Evolutionary conservation across 805 yeast genomes (phyloP), one percentile per base, ranked within the genome.

Genomic region (Metschnikowia lochheadii): DNA sequence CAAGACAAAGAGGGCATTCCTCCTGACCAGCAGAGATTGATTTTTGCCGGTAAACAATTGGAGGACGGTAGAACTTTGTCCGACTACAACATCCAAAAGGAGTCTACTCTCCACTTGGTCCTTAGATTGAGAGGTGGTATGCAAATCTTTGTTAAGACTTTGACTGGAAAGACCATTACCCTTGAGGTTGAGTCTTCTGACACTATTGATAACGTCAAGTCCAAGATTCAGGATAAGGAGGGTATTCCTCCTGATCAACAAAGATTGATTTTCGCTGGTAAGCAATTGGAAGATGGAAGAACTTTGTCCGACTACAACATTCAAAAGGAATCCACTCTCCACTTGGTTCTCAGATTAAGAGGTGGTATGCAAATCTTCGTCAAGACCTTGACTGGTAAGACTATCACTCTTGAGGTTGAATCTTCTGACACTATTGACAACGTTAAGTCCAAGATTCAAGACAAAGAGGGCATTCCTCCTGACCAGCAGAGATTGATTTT

Each of bases 311-410:
- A 64, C 63, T 64, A 74, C 70, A 73, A 74, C 70, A 74, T 73
- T 45, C 77, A 72, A 56, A 73, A 72, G 62, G 78, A 73, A 57
- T 73, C 77, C 40, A 74, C 75, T 23, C 50, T 56, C 29, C 60
- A 56, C 56, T 55, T 56, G 56, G 60, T 56, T 1, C 54, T 56
- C n/a, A 53, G 60, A 53, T 56, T 56, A 7, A 23, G 26, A 23
- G 58, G 76, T 66, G 73, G 96, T 84, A 74, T 67, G 84, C 84
- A 80, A 67, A 81, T 81, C 55, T 72, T 73, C 41, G 68, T 63
- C 52, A 79, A 80, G 66, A 80, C 83, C 26, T 70, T 80, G 60
- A 80, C 84, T 0, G 26, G 26, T 6, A 23, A 23, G 26, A 23
- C 26, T 6, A 23, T 23, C 2, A 23, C 26, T 2, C 26, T 23